Conservation (phyloP, 441 rosid genomes). For the Populus trichocarpa region DNA sequence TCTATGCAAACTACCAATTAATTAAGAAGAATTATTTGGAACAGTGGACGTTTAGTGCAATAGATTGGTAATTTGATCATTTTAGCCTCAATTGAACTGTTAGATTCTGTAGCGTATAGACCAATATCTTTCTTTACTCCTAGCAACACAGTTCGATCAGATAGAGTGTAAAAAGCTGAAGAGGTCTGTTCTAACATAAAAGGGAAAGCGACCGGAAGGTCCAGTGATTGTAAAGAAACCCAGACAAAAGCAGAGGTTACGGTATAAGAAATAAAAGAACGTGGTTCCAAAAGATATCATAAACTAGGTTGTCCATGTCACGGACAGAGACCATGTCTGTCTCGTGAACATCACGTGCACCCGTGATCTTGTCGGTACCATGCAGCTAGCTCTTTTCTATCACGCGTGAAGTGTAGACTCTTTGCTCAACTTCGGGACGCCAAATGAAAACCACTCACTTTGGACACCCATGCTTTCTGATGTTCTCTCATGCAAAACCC, state of each 20-base stretch:
- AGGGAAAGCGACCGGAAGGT: constrained; percentile 9
- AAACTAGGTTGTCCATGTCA: constrained; percentile 38
- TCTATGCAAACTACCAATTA: not conserved
- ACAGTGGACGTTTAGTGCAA: no score
- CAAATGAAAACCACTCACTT: not conserved
- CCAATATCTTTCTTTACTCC: not conserved
- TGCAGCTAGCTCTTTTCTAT: constrained; percentile 15
- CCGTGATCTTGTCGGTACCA: constrained; percentile 25
- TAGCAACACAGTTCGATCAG: not conserved
- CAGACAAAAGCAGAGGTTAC: constrained; percentile 17
- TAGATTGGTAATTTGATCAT: constrained; percentile 1
- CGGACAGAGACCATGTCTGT: constrained; percentile 32
- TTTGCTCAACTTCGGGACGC: not conserved
- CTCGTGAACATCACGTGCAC: constrained; percentile 40
- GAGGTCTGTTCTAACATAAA: not conserved
- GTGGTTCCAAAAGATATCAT: constrained; percentile 29
- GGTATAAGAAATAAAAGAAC: constrained; percentile 17
- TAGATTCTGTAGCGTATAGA: not conserved
- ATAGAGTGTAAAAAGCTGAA: not conserved
- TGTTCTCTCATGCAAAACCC: no score
- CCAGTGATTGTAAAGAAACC: not conserved
- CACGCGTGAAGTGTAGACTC: not conserved
- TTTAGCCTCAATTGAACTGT: not conserved
- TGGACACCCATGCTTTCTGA: not conserved
- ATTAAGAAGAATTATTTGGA: not conserved